Conservation (phyloP, 495 filamentous ascomycete species). For the Aspergillus mulundensis region DNA sequence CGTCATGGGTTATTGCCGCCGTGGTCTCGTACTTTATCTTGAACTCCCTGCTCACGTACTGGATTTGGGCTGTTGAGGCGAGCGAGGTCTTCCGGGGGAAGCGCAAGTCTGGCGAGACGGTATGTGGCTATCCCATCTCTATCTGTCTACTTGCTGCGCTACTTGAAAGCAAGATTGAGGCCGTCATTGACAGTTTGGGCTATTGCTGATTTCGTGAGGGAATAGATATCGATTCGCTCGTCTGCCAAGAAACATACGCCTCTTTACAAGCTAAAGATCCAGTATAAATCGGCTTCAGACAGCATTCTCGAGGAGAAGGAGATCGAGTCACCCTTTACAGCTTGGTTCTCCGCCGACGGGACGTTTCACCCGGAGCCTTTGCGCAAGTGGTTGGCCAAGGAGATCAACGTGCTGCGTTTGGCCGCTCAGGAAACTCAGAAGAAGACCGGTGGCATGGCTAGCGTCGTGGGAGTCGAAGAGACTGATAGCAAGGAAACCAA, state of each 20-base stretch:
- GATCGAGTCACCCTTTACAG: constrained; percentile 67
- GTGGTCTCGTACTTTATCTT: constrained; percentile 76
- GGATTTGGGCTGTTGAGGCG: constrained; percentile 83
- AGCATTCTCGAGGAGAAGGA: constrained; percentile 47
- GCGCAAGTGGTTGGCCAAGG: constrained; percentile 70
- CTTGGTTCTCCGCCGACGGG: constrained; percentile 82
- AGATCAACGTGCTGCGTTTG: constrained; percentile 62
- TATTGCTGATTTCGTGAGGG: constrained; percentile 1
- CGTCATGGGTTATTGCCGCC: constrained; percentile 63
- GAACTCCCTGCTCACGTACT: constrained; percentile 74
- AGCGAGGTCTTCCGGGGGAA: constrained; percentile 75
- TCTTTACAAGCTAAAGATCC: constrained; percentile 67
- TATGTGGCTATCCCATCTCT: constrained; percentile 18
- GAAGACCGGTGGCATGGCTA: constrained; percentile 25
- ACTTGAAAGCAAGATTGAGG: background rate
- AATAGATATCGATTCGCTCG: constrained; percentile 62
- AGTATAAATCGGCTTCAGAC: constrained; percentile 45
- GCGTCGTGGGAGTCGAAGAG: constrained; percentile 13
- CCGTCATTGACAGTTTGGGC: background rate
- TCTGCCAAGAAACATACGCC: constrained; percentile 72
- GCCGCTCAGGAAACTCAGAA: constrained; percentile 59
- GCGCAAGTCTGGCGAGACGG: constrained; percentile 50
- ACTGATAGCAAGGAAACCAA: constrained; percentile 7
- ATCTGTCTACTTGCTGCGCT: background rate
- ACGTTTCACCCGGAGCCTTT: constrained; percentile 80